These are phyloP conservation scores for Pestalotiopsis sp. DNA, from an alignment of 2,329 filamentous ascomycete genomes.

Conservation along the genomic window DNA sequence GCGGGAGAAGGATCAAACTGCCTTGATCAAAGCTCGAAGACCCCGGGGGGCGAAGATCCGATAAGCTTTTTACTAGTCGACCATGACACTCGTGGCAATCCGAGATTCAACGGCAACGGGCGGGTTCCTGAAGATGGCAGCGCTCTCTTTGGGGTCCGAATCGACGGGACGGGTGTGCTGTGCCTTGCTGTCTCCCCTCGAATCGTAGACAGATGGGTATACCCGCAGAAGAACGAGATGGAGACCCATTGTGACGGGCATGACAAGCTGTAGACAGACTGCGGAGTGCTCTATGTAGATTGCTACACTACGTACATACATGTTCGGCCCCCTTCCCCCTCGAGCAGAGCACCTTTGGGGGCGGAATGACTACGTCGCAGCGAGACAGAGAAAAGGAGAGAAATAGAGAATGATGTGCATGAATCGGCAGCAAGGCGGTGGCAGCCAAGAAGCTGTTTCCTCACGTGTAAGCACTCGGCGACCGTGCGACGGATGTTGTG, in stretches of 20 bases:
- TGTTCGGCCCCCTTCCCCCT: neutral
- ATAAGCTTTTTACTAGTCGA: neutral
- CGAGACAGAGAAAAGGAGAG: neutral
- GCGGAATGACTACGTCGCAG: neutral
- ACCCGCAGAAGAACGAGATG: neutral
- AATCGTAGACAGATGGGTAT: neutral
- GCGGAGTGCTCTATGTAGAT: too few species aligned
- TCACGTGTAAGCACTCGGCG: neutral
- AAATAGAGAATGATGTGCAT: neutral
- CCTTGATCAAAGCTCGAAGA: neutral
- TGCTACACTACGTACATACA: neutral
- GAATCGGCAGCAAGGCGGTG: neutral
- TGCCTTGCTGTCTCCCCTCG: neutral
- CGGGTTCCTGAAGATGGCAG: neutral
- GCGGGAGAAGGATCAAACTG: neutral
- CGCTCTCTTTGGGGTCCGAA: conserved; percentile 13
- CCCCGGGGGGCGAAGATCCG: neutral
- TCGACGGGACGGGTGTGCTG: conserved; percentile 1
- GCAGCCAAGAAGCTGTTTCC: neutral
- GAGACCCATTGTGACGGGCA: neutral
- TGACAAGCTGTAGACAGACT: neutral
- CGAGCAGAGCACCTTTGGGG: neutral
- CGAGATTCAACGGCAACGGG: conserved; percentile 2
- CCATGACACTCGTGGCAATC: neutral
- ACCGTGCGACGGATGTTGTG: neutral